Evolutionary conservation across 2,329 filamentous ascomycete genomes (phyloP).

Genomic region (Microsporum ferrugineum): DNA sequence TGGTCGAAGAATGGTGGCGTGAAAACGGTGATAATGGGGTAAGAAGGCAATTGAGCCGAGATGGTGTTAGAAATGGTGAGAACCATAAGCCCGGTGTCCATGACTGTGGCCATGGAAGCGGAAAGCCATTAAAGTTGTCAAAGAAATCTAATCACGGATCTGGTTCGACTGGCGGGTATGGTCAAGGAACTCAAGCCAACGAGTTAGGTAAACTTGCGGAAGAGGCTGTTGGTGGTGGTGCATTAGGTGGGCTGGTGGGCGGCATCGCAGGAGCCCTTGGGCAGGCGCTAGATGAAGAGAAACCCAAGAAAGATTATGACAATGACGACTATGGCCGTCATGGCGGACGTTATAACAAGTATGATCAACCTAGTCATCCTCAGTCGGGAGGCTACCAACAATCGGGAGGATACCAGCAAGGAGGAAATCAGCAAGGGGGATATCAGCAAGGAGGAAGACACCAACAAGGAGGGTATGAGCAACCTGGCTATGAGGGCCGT

Average conservation of each 20-base stretch:
- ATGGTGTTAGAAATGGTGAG: conserved; percentile 62
- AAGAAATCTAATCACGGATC: conserved; percentile 32
- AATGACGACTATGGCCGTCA: conserved; percentile 13
- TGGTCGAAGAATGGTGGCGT: conserved; percentile 73
- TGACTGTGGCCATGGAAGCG: conserved; percentile 76
- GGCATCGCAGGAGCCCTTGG: conserved; percentile 55
- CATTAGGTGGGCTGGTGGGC: conserved; percentile 58
- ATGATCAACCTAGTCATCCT: conserved; percentile 2
- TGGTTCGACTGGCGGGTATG: conserved; percentile 29
- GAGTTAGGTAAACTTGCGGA: conserved; percentile 43
- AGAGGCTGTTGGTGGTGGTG: conserved; percentile 52
- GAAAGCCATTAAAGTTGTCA: conserved; percentile 65
- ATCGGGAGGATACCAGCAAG: background rate
- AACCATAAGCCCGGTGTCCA: conserved; percentile 82
- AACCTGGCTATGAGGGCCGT: background rate
- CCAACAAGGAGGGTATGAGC: background rate
- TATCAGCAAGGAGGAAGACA: conserved; percentile 2
- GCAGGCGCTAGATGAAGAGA: conserved; percentile 47
- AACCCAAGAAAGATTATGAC: conserved; percentile 15
- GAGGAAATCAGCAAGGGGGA: conserved; percentile 5
- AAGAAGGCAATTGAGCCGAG: conserved; percentile 61
- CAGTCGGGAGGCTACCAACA: background rate
- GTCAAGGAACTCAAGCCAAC: conserved; percentile 16
- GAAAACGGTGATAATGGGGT: conserved; percentile 56
- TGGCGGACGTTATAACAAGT: background rate